Base-by-base conservation (phyloP, 805 yeast genomes). In the Candida ipomoeae region DNA sequence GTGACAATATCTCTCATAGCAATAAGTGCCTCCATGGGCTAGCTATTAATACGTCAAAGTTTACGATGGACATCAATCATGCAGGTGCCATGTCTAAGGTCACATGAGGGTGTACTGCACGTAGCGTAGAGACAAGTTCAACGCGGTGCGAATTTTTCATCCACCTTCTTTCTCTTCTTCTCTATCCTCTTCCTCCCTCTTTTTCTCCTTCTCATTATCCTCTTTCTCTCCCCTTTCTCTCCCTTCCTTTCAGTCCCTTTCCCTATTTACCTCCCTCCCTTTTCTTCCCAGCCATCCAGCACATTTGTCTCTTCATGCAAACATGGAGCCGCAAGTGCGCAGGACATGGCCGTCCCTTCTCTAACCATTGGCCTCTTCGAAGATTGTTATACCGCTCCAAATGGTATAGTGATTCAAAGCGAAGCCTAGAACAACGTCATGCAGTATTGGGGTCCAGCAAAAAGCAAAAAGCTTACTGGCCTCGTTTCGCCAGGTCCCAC, bases 371-470 rank as follows among this genome's bases (percentile, higher is more conserved):
- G 65, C 68, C 58, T 64, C 68, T 64, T 64, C 68, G 68, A 64
- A 64, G 68, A 64, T 64, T 59, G 58, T 53, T 59, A 57, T 47
- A 55, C 62, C 66, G 64, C 43, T 51, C 59, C 58, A 56, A 55
- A 64, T 64, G 67, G 65, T 58, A 52, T 62, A 57, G 56, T 53
- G 68, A 64, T 64, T 64, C 68, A 64, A 64, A 64, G 68, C 66
- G 68, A 63, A 51, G 68, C 68, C 68, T 40, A 64, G 65, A 64
- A 50, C 46, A 55, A 57, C 13, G 13, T n/a, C 46, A 44, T 26
- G 40, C 40, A 23, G 26, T 44, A 44, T 17, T 21, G 46, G 39
- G 15, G 33, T 17, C 14, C 37, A 18, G 45, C 37, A 23, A 15
- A 21, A 39, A 39, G 26, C 26, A 26, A 31, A 10, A 23, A 26